Base-by-base conservation (phyloP, 1,284 basidiomycete genomes). In the Moesziomyces globuligerus region DNA sequence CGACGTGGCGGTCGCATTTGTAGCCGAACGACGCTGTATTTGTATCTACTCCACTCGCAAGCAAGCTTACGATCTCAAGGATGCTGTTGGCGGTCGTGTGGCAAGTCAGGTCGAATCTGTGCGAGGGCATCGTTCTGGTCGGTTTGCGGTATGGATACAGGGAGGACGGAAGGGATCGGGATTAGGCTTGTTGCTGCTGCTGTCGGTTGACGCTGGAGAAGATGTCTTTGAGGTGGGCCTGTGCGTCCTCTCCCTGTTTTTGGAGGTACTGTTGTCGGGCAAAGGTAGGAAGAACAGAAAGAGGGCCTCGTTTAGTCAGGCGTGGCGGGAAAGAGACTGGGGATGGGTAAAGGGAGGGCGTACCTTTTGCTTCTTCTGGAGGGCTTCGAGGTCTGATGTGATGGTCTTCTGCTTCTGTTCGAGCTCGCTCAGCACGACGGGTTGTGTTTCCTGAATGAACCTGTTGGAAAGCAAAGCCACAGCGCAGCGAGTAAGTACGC, bases 191-290 rank as follows among this genome's bases (percentile, higher is more conserved):
- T 40, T 53, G 52, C 34, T 59, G 55, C 38, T 66, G 67, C 26
- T 71, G 68, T 13, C 51, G 57, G 25, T 56, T 60, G 34, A 71
- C 68, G 47, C 57, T 61, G 47, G 49, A 54, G 15, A 71, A 71
- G 23, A 71, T 71, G 45, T 71, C 68, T 51, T 66, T 71, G 47
- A 71, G 57, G 18, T 71, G 68, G 25, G 68, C 52, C 53, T 71
- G 68, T 25, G 68, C 68, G 49, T 71, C 68, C 18, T 53, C 34
- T 20, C 42, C 47, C 44, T 71, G 68, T 51, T 71, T 71, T 61
- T 57, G 50, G 23, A 71, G 61, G 43, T 71, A 71, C 61, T 70
- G 47, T 48, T 13, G 20, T 28, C 24, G 37, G 13, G 25, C 15
- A 18, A 23, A 18, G 34, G 32, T 24, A 25, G 39, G 36, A 36